phyloP scores from a whole-genome alignment of 2,329 filamentous ascomycete species.

The Cercospora sesami region DNA sequence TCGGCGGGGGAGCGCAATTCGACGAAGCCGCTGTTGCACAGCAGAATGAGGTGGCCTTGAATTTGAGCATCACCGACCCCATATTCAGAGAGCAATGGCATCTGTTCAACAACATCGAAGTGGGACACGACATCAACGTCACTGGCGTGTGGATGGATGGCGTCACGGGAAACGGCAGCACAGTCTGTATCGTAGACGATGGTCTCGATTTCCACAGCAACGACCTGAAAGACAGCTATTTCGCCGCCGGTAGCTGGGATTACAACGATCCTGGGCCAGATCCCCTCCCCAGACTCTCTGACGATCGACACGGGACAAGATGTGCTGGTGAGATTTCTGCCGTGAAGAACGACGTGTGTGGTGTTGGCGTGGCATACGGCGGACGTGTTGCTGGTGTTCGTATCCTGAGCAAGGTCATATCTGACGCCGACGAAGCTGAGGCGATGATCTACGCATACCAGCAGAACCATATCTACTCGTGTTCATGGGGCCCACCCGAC shows the following conservation, averaged over 20 bases:
- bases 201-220: conserved; percentile 94
- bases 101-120: conserved; percentile 76
- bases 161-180: conserved; percentile 83
- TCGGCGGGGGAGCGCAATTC: not conserved
- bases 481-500: conserved; percentile 96
- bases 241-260: conserved; percentile 87
- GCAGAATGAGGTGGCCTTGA: conserved; percentile 61
- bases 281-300: conserved; percentile 76
- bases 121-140: conserved; percentile 94
- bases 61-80: conserved; percentile 78
- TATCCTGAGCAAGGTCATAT: conserved; percentile 87
- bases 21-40: conserved; percentile 51
- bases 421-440: conserved; percentile 85
- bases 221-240: conserved; percentile 92
- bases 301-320: conserved; percentile 88
- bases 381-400: conserved; percentile 87
- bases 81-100: conserved; percentile 97
- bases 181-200: conserved; percentile 93
- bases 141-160: conserved; percentile 88
- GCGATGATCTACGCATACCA: conserved; percentile 92
- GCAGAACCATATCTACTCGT: conserved; percentile 95
- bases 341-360: conserved; percentile 88
- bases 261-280: conserved; percentile 84
- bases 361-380: conserved; percentile 93
- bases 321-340: conserved; percentile 94